Evolutionary conservation across 2,329 filamentous ascomycete species (phyloP), one percentile per base, ranked within the genome.

Genomic region (Cladosporium sp.): DNA sequence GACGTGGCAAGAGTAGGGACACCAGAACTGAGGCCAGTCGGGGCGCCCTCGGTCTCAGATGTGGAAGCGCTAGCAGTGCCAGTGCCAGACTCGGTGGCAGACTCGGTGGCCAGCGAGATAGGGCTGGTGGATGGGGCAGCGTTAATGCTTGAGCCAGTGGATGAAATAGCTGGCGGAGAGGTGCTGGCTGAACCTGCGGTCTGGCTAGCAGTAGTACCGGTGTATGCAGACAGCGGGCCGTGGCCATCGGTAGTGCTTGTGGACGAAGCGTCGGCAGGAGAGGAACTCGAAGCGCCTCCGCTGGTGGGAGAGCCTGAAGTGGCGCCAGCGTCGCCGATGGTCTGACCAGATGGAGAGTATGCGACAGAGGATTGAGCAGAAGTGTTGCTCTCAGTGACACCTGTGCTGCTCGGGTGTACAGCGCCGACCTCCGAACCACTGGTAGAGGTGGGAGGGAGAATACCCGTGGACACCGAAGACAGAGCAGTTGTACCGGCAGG

Each of bases 401-500:
- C 37, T 46, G 64, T 55, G 50, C 11, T 3, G 33, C 33, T 63
- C 7, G n/a, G 18, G 40, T 7, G 21, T 3, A 23, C 40, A 21
- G 40, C 40, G 40, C 40, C 40, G 40, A 12, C 40, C 10, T 46
- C 40, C 0, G 40, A 46, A n/a, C 40, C n/a, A 26, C 59, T 62
- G 10, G 60, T 49, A 3, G 64, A 62, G 29, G 58, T 49, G 46
- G 46, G 60, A 8, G 66, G 62, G 40, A 65, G 65, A 31, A 59
- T 52, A 28, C 49, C 35, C 18, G 29, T 57, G 23, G 64, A 61
- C 21, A 62, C 67, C 35, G 62, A 62, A 35, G 67, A 64, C 6
- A 57, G 26, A 28, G 57, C 53, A 2, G 62, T 35, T 10, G 33
- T 52, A 7, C 7, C 23, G 28, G 35, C 35, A 16, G 52, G 35